Evolutionary conservation across 2,329 filamentous ascomycete genomes (phyloP), one percentile per base, ranked within the genome.

Genomic region (Pyrenophora teres): DNA sequence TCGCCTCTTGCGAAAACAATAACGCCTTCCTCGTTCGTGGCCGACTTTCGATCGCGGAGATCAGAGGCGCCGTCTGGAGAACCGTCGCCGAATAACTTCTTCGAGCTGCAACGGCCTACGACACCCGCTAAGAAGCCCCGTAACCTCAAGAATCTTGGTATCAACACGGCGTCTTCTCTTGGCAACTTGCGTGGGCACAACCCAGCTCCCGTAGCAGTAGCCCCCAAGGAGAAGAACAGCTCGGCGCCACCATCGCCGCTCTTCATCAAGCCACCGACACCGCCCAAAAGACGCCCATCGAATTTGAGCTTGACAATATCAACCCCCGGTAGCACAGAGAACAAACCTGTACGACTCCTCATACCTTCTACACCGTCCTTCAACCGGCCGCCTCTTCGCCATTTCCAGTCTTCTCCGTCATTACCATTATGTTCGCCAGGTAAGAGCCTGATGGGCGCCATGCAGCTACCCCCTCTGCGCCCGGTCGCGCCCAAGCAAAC

Each of bases 71-170:
- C 50, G 59, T 70, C 75, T 45, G 78, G 80, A 78, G 77, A 77
- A 65, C 75, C 74, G 27, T 62, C 62, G 3, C 61, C 63, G 16
- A 66, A 43, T n/a, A 86, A 87, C 6, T 85, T 79, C 62, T 80
- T 80, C 59, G 78, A 80, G 51, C 65, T 80, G 30, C 74, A 78
- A 52, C 72, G 78, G 46, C 76, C 78, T 15, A 75, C 74, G 1
- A 78, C 77, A 3, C 76, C 85, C 3, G 87, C 87, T 0, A 82
- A 88, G 64, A 87, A 88, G 65, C 81, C 83, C n/a, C 86, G 89
- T 51, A 94, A 94, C 68, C 87, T 92, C 76, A 94, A 94, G 75
- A 89, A 89, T 33, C 80, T 94, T 4, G 92, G 88, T 1, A 89
- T 94, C 39, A 89, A 92, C 59, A 84, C 85, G 46, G 78, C 82